Evolutionary conservation across 2,329 filamentous ascomycete species (phyloP).

Genomic region (Xylariaceae sp.): DNA sequence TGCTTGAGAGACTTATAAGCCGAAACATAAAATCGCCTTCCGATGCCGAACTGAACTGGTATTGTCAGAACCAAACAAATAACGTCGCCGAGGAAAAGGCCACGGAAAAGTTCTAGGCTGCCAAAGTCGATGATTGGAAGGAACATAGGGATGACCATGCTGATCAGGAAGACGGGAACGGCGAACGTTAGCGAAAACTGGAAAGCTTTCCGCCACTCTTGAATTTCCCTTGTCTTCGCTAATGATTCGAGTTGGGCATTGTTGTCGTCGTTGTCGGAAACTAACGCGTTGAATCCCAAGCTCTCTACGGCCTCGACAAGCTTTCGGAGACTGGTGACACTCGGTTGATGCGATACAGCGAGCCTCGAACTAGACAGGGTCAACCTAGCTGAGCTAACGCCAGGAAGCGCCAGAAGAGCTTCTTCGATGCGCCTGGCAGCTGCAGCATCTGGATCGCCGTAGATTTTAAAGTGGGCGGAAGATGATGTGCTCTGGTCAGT

Average conservation of each 20-base stretch:
- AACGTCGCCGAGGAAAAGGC: slow-evolving; percentile 83
- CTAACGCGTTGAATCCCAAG: slow-evolving; percentile 80
- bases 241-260: slow-evolving; percentile 94
- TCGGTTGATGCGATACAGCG: slow-evolving; percentile 66
- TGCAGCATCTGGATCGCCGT: slow-evolving; percentile 67
- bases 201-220: slow-evolving; percentile 84
- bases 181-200: slow-evolving; percentile 73
- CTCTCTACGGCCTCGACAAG: slow-evolving; percentile 78
- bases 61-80: slow-evolving; percentile 79
- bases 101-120: slow-evolving; percentile 57
- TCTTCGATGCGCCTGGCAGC: slow-evolving; percentile 69
- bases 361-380: slow-evolving; percentile 70
- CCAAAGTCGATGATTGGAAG: slow-evolving; percentile 73
- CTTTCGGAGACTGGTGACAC: slow-evolving; percentile 68
- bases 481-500: slow-evolving; percentile 51
- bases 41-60: slow-evolving; percentile 94
- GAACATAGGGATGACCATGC: slow-evolving; percentile 92
- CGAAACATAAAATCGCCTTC: slow-evolving; percentile 85
- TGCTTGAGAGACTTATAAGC: slow-evolving; percentile 93
- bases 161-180: slow-evolving; percentile 82
- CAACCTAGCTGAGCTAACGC: slow-evolving; percentile 68
- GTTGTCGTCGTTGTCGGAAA: slow-evolving; percentile 90
- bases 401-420: slow-evolving; percentile 57
- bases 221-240: slow-evolving; percentile 93
- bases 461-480: slow-evolving; percentile 75